These are phyloP conservation scores for Gymnopilus junonius DNA, from an alignment of 768 basidiomycete genomes.

Conservation along the genomic window DNA sequence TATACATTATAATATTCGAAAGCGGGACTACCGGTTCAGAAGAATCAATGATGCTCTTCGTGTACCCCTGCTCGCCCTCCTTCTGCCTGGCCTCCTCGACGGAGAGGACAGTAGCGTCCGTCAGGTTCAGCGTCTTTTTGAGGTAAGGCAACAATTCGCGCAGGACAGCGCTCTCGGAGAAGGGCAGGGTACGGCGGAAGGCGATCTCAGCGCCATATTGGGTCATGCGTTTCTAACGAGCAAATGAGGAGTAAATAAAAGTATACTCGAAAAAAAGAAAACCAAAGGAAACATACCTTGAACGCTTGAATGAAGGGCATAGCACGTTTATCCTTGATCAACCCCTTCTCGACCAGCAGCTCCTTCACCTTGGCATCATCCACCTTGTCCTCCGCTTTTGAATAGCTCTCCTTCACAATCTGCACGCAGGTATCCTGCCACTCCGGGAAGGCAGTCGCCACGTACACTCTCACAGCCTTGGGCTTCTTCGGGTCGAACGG, in stretches of 20 bases:
- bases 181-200: slow-evolving; percentile 82
- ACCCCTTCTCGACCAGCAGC: slow-evolving; percentile 65
- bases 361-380: slow-evolving; percentile 83
- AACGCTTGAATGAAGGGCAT: slow-evolving; percentile 96
- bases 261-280: neutral
- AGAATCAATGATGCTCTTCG: slow-evolving; percentile 72
- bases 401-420: slow-evolving; percentile 71
- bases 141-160: slow-evolving; percentile 77
- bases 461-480: slow-evolving; percentile 87
- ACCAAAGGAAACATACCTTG: slow-evolving; percentile 63
- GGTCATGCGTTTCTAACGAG: slow-evolving; percentile 73
- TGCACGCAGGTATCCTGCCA: slow-evolving; percentile 92
- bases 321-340: slow-evolving; percentile 93
- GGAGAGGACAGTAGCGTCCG: slow-evolving; percentile 70
- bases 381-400: slow-evolving; percentile 59
- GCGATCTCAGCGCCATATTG: slow-evolving; percentile 77
- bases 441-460: slow-evolving; percentile 87
- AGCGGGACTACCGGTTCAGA: slow-evolving; percentile 89
- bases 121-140: slow-evolving; percentile 72
- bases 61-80: slow-evolving; percentile 60
- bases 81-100: slow-evolving; percentile 69
- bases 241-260: neutral
- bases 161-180: slow-evolving; percentile 81
- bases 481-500: slow-evolving; percentile 85
- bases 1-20: slow-evolving; percentile 86